phyloP scores from a whole-genome alignment of 2,329 filamentous ascomycete species.

The Colletotrichum camelliae region DNA sequence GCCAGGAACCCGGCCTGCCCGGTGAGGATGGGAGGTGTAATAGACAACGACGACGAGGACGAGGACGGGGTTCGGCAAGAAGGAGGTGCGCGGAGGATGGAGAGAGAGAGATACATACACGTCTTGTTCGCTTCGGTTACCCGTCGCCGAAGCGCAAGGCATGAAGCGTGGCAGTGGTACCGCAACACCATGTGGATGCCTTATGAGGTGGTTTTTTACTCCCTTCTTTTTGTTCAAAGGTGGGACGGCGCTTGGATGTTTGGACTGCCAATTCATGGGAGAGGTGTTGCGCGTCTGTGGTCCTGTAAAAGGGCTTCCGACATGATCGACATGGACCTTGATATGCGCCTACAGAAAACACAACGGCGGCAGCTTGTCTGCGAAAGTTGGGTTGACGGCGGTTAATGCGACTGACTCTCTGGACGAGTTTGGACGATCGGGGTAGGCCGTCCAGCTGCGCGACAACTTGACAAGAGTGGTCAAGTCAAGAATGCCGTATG shows the following conservation, averaged over 20 bases:
- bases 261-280: neutral
- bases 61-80: neutral
- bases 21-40: neutral
- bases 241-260: neutral
- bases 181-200: neutral
- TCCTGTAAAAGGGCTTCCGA: neutral
- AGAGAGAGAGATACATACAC: neutral
- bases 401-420: neutral
- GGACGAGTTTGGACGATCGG: neutral
- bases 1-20: conserved; percentile 7
- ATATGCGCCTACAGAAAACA: conserved; percentile 5
- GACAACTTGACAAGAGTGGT: too few species aligned
- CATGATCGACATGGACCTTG: neutral
- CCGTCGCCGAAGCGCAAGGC: neutral
- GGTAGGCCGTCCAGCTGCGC: neutral
- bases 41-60: neutral
- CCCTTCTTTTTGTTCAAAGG: neutral
- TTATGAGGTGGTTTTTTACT: neutral
- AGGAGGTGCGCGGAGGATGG: neutral
- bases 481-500: neutral
- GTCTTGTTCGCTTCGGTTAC: conserved; percentile 1
- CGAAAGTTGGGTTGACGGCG: conserved; percentile 9
- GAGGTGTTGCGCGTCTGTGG: neutral
- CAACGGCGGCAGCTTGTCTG: neutral
- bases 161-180: neutral